phyloP scores from a whole-genome alignment of 306 rosid species.

The Acacia confusa region DNA sequence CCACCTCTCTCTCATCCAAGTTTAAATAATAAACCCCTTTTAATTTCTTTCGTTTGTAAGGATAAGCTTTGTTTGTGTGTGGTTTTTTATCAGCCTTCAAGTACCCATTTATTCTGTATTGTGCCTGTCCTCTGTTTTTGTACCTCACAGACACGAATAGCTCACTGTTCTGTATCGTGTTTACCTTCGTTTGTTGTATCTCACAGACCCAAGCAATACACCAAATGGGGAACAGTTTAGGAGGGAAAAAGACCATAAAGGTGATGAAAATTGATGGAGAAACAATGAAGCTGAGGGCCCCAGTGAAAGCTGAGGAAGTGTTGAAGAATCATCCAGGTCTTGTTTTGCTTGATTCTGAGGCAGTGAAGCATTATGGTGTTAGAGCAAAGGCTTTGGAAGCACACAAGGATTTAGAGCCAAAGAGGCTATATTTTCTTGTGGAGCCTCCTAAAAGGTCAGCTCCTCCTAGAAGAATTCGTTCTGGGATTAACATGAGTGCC shows the following conservation, averaged over 20 bases:
- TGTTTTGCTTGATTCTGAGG: conserved; percentile 75
- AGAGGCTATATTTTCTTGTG: conserved; percentile 77
- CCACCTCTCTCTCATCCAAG: conserved; percentile 6
- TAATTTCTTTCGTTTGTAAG: neutral
- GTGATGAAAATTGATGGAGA: conserved; percentile 84
- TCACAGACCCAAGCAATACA: neutral
- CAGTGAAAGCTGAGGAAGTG: conserved; percentile 56
- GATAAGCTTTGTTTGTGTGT: neutral
- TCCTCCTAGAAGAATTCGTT: conserved; percentile 67
- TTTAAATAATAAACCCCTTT: neutral
- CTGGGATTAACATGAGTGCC: conserved; percentile 86
- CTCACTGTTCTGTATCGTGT: neutral
- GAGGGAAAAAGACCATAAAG: conserved; percentile 66
- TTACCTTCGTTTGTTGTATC: neutral
- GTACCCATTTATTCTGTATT: neutral
- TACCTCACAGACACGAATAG: neutral
- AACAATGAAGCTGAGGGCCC: conserved; percentile 66
- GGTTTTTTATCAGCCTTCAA: neutral
- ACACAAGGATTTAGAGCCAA: conserved; percentile 51
- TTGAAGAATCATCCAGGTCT: conserved; percentile 68
- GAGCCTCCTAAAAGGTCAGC: conserved; percentile 53
- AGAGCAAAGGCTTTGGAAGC: conserved; percentile 75
- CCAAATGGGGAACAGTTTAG: conserved; percentile 72
- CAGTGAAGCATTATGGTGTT: conserved; percentile 77
- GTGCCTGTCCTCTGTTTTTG: neutral